Evolutionary conservation across 768 basidiomycete genomes (phyloP).

Genomic region (Panellus pusillus): DNA sequence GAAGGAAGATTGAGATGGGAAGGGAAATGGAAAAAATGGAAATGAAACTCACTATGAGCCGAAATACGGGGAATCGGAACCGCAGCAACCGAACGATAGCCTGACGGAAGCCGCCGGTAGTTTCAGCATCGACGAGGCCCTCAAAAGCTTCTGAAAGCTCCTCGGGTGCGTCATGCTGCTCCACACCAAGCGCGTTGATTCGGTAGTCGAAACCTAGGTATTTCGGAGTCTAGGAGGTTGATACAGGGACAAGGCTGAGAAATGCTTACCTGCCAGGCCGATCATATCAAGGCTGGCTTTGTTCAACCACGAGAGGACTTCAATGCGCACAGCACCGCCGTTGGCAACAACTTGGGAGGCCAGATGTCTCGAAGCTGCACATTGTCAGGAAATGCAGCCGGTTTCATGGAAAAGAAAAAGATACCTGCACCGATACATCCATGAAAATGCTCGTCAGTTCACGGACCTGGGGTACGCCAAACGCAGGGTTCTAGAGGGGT

Average conservation of each 20-base stretch:
- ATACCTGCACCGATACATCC: no score
- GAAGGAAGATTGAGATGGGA: no score
- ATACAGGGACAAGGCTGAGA: no score
- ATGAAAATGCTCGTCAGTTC: no score
- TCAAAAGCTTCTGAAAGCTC: slow-evolving; percentile 45
- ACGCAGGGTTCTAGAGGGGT: no score
- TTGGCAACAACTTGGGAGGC: neutral
- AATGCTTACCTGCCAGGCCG: neutral
- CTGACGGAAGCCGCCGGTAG: slow-evolving; percentile 36
- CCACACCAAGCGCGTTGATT: slow-evolving; percentile 14
- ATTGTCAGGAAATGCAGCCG: no score
- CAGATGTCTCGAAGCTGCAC: slow-evolving; percentile 2
- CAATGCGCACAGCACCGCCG: neutral
- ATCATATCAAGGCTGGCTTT: slow-evolving; percentile 6
- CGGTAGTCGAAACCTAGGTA: slow-evolving; percentile 22
- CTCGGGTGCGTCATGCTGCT: slow-evolving; percentile 22
- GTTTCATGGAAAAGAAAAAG: no score
- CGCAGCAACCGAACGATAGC: slow-evolving; percentile 26
- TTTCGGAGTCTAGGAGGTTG: no score
- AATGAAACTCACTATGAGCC: slow-evolving; percentile 28
- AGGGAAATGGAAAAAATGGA: no score
- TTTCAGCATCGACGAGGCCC: slow-evolving; percentile 33
- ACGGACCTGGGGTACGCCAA: no score
- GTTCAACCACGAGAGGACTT: slow-evolving; percentile 1
- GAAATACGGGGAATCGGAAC: slow-evolving; percentile 29